phyloP scores from a whole-genome alignment of 1,284 basidiomycete genomes.

The Calocybe gambosa region DNA sequence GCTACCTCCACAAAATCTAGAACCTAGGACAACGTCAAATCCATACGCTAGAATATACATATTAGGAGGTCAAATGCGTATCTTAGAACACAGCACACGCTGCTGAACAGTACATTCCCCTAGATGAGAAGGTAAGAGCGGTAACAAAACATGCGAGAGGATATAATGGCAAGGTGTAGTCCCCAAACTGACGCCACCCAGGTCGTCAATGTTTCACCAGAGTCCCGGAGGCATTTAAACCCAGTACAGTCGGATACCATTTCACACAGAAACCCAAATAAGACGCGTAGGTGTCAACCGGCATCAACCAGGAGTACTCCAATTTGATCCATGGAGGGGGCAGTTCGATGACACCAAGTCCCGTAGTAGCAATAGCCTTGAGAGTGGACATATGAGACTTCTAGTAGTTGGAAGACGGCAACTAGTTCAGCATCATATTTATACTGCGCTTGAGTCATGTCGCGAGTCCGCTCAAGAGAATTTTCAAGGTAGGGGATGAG shows the following conservation, averaged over 20 bases:
- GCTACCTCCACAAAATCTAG: constrained; percentile 39
- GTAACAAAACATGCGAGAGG: constrained; percentile 26
- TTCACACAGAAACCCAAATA: not conserved
- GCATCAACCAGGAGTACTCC: constrained; percentile 31
- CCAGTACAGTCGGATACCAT: constrained; percentile 24
- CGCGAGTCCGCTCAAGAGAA: too few species aligned
- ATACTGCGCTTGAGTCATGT: not conserved
- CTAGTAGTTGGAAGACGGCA: not conserved
- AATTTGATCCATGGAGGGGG: constrained; percentile 37
- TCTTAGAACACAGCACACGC: constrained; percentile 35
- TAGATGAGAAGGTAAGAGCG: constrained; percentile 26
- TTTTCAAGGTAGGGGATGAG: too few species aligned
- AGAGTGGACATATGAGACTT: constrained; percentile 24
- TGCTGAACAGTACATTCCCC: constrained; percentile 37
- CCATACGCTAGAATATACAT: constrained; percentile 24
- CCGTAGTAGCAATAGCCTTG: constrained; percentile 33
- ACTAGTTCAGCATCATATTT: not conserved
- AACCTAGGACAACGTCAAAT: constrained; percentile 24
- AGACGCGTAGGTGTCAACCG: not conserved
- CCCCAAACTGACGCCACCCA: constrained; percentile 26
- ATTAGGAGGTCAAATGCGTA: constrained; percentile 30
- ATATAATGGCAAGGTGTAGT: constrained; percentile 5
- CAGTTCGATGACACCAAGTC: constrained; percentile 33
- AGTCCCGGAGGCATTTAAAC: constrained; percentile 33
- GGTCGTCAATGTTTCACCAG: constrained; percentile 30